Conservation (phyloP, 345 rosid species). For the Camelina neglecta region DNA sequence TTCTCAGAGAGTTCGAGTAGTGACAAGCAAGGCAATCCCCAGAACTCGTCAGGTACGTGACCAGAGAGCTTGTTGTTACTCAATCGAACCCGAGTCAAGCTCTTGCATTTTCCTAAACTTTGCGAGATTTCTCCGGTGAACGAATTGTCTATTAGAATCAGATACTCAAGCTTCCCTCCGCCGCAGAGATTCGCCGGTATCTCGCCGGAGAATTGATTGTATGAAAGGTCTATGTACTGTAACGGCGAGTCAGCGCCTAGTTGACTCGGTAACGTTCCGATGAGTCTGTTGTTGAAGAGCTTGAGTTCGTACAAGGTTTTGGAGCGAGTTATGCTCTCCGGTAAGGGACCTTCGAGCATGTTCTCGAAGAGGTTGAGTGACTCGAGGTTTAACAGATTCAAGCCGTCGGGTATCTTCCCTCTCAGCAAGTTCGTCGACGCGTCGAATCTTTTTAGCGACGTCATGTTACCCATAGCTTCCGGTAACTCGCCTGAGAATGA, state of each 20-base stretch:
- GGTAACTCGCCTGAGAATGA: constrained; percentile 73
- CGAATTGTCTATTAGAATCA: constrained; percentile 66
- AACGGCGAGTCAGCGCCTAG: constrained; percentile 72
- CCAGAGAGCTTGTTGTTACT: constrained; percentile 65
- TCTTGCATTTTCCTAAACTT: constrained; percentile 61
- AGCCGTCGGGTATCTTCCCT: constrained; percentile 67
- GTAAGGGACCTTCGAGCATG: constrained; percentile 68
- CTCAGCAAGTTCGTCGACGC: constrained; percentile 66
- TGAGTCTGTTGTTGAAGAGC: constrained; percentile 73
- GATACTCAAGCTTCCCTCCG: constrained; percentile 53
- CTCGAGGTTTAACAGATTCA: constrained; percentile 61
- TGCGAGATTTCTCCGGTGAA: constrained; percentile 74
- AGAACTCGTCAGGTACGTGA: constrained; percentile 59
- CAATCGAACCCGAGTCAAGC: constrained; percentile 69
- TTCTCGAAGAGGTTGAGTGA: constrained; percentile 74
- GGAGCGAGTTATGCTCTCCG: constrained; percentile 68
- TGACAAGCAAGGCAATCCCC: constrained; percentile 73
- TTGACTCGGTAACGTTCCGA: constrained; percentile 62
- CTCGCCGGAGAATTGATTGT: constrained; percentile 64
- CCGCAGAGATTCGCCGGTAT: constrained; percentile 69
- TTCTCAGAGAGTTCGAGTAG: constrained; percentile 73
- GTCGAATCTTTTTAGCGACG: constrained; percentile 58
- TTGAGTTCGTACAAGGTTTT: constrained; percentile 60
- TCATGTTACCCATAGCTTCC: constrained; percentile 54
- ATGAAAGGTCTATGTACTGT: constrained; percentile 60